phyloP scores from a whole-genome alignment of 331 rosid species.

The Acacia pycnantha region DNA sequence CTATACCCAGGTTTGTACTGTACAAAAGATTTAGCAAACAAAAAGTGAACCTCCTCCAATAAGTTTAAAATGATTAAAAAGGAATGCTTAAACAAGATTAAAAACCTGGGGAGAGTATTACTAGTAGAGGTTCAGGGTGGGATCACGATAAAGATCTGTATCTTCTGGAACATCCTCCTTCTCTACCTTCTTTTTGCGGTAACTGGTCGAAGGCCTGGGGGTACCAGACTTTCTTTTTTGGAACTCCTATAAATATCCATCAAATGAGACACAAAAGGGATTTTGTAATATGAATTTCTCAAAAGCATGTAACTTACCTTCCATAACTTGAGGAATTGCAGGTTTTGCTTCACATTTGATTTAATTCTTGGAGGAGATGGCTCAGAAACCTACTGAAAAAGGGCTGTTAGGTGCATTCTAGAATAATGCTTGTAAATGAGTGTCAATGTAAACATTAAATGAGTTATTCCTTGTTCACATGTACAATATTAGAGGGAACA shows the following conservation, averaged over 20 bases:
- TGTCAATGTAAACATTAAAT: background rate
- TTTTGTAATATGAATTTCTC: background rate
- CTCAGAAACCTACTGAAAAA: slow-evolving; percentile 49
- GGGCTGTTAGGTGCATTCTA: background rate
- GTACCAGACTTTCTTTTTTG: slow-evolving; percentile 60
- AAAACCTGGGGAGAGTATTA: slow-evolving; percentile 43
- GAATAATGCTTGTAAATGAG: background rate
- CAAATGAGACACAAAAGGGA: slow-evolving; percentile 26
- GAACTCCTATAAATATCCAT: slow-evolving; percentile 51
- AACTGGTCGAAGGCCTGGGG: slow-evolving; percentile 81
- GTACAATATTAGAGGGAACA: background rate
- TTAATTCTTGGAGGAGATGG: slow-evolving; percentile 78
- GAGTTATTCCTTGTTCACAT: background rate
- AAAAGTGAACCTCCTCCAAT: slow-evolving; percentile 10
- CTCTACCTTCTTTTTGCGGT: slow-evolving; percentile 74
- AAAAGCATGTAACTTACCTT: slow-evolving; percentile 51
- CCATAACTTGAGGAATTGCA: slow-evolving; percentile 72
- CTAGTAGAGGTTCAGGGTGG: slow-evolving; percentile 75
- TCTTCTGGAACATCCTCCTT: slow-evolving; percentile 56
- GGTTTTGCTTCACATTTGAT: slow-evolving; percentile 82
- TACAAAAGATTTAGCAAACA: slow-evolving; percentile 20
- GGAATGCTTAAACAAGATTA: background rate
- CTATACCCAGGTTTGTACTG: slow-evolving; percentile 81
- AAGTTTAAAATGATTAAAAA: background rate
- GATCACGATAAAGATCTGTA: slow-evolving; percentile 66